Evolutionary conservation across 2,329 filamentous ascomycete genomes (phyloP), one percentile per base, ranked within the genome.

Genomic region (Paramyrothecium sp.): DNA sequence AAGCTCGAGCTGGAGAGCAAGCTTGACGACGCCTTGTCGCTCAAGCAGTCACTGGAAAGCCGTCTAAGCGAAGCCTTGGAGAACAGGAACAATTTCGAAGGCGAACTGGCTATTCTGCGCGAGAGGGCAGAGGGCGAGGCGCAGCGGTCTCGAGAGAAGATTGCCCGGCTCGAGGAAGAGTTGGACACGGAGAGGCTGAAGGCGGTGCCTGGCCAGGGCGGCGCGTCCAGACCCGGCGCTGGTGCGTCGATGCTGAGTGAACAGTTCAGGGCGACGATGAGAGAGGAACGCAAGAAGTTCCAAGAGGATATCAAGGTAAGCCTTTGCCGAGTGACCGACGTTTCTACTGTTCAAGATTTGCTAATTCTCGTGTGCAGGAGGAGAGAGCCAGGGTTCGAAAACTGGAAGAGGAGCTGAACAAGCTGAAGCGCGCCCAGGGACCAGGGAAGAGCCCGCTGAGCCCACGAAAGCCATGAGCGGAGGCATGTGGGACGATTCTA

Each of bases 221-320:
- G 69, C 17, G 66, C 69, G 3, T 69, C 66, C 7, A 70, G 71
- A 54, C 61, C 69, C 3, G 73, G 78, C 7, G 73, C 74, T 0
- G 81, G 81, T 2, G 81, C 81, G 13, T 75, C 74, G 10, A 76
- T 83, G 75, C 73, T 84, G 60, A 84, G 81, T 66, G 81, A 84
- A 71, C 81, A 83, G 69, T 84, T 84, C 71, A 70, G 81, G 51
- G 72, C 77, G 8, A 82, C 79, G 21, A 83, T 84, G 81, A 78
- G 81, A 63, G 80, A 82, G 66, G 81, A 84, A 72, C 76, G 81
- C 61, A 82, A 77, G 74, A 82, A 78, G 70, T 83, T 82, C 72
- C 80, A 83, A 60, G 80, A 83, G 61, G 81, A 82, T 58, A 66
- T 84, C 46, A 75, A 72, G 73, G 80, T 82, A 68, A 65, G 79